Evolutionary conservation across 2,329 filamentous ascomycete species (phyloP).

Genomic region (Volutella citrinella): DNA sequence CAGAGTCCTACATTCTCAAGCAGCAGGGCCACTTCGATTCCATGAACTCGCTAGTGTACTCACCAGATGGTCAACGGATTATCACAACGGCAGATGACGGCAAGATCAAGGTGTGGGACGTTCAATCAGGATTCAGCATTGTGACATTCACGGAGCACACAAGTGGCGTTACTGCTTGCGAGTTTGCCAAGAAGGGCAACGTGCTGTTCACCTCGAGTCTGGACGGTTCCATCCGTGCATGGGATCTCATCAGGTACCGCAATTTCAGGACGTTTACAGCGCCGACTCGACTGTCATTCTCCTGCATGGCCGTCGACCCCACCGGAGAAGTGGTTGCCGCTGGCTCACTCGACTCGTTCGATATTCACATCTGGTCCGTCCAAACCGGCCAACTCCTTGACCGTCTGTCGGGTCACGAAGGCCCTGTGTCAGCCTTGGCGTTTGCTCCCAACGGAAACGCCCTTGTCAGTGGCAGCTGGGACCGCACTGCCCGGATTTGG

Average conservation of each 20-base stretch:
- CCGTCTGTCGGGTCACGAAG: conserved; percentile 87
- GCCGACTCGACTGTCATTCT: conserved; percentile 86
- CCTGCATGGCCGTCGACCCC: conserved; percentile 92
- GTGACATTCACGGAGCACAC: conserved; percentile 98
- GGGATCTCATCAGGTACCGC: conserved; percentile 92
- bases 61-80: conserved; percentile 88
- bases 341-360: conserved; percentile 91
- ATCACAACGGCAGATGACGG: conserved; percentile 95
- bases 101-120: conserved; percentile 98
- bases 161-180: conserved; percentile 87
- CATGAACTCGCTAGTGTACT: conserved; percentile 90
- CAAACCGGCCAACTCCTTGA: conserved; percentile 96
- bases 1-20: conserved; percentile 96
- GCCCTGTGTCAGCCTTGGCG: conserved; percentile 81
- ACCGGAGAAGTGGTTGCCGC: conserved; percentile 96
- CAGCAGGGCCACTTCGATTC: conserved; percentile 97
- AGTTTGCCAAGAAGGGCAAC: conserved; percentile 93
- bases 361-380: conserved; percentile 97
- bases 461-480: conserved; percentile 92
- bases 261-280: conserved; percentile 98
- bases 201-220: conserved; percentile 94
- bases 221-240: conserved; percentile 90
- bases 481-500: conserved; percentile 93
- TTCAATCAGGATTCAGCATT: conserved; percentile 93
- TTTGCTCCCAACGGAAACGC: conserved; percentile 85